Conservation (phyloP, 2,329 filamentous ascomycete species). For the Neoarthrinium moseri region DNA sequence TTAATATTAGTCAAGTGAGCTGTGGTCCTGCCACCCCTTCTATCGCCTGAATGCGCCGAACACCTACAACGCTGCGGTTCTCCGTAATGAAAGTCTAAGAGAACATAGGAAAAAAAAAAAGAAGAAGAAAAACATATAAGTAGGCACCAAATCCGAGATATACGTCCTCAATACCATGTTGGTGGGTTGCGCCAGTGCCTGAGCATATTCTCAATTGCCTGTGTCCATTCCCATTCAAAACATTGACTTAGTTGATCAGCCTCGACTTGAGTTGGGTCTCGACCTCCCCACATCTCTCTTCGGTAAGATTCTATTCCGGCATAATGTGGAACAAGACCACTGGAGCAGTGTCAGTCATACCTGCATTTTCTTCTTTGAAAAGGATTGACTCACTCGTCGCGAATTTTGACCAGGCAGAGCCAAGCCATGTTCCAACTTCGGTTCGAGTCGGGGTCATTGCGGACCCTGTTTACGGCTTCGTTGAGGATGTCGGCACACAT, state of each 20-base stretch:
- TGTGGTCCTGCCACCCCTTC: too few relatives aligned
- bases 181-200: conserved; percentile 66
- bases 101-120: neutral
- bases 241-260: conserved; percentile 58
- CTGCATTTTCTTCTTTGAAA: too few relatives aligned
- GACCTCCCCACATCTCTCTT: conserved; percentile 69
- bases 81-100: neutral
- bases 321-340: conserved; percentile 59
- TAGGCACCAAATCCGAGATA: too few relatives aligned
- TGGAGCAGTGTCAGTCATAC: too few relatives aligned
- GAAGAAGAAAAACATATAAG: neutral
- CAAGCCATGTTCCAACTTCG: conserved; percentile 77
- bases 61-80: too few relatives aligned
- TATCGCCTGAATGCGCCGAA: too few relatives aligned
- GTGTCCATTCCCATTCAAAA: conserved; percentile 67
- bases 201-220: conserved; percentile 64
- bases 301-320: conserved; percentile 59
- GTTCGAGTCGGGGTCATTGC: conserved; percentile 62
- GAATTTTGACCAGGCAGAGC: conserved; percentile 67
- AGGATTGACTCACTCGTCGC: conserved; percentile 64
- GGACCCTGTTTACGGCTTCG: conserved; percentile 64
- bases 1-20: too few relatives aligned
- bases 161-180: conserved; percentile 43
- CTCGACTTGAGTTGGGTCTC: conserved; percentile 53
- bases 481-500: conserved; percentile 64